Evolutionary conservation across 257 asterid species (phyloP).

Genomic region (Solanum paucissectum): DNA sequence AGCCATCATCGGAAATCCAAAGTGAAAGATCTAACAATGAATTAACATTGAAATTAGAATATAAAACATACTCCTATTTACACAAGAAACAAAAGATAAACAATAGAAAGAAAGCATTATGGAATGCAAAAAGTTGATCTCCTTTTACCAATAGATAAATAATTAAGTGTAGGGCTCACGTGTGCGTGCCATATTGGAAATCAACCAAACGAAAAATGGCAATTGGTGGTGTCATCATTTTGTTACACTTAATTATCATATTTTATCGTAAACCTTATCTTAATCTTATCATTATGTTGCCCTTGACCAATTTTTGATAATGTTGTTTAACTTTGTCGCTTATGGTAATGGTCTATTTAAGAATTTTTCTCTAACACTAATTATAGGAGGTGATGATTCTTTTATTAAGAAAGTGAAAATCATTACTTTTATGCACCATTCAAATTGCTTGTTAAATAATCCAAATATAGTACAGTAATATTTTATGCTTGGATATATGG

Average conservation of each 20-base stretch:
- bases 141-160: background rate
- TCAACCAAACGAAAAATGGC: background rate
- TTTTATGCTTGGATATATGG: background rate
- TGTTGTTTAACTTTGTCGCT: conserved; percentile 2
- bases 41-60: background rate
- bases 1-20: background rate
- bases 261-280: conserved; percentile 27
- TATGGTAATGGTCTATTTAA: background rate
- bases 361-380: background rate
- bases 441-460: background rate
- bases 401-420: background rate
- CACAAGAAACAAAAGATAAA: background rate
- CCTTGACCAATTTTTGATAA: conserved; percentile 26
- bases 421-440: conserved; percentile 1
- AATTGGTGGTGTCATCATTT: conserved; percentile 25
- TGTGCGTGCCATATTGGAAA: conserved; percentile 22
- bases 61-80: background rate
- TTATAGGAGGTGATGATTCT: background rate
- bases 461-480: background rate
- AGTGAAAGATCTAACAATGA: background rate
- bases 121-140: background rate
- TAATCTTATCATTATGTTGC: conserved; percentile 29
- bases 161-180: conserved; percentile 23
- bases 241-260: conserved; percentile 19
- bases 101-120: background rate